These are phyloP conservation scores for Melanomma pulvis-pyrius DNA, from an alignment of 495 filamentous ascomycete species.

Conservation along the genomic window DNA sequence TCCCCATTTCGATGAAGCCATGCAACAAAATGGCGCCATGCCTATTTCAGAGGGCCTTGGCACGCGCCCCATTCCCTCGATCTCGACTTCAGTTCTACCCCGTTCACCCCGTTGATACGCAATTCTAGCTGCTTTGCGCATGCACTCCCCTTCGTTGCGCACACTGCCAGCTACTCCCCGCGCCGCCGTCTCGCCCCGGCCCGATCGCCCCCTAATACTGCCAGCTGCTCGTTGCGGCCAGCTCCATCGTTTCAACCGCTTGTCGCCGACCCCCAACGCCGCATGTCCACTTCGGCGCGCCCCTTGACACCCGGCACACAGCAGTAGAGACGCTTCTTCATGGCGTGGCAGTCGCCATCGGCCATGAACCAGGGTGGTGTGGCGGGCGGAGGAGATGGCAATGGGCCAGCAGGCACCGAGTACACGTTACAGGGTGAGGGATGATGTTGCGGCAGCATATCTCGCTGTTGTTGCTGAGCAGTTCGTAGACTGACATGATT, in stretches of 20 bases:
- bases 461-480: not conserved
- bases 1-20: too few relatives aligned
- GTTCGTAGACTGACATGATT: slow-evolving; percentile 26
- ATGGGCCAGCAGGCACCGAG: slow-evolving; percentile 69
- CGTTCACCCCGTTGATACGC: not conserved
- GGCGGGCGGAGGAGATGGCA: slow-evolving; percentile 36
- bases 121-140: not conserved
- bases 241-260: slow-evolving; percentile 25
- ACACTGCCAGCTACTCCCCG: not conserved
- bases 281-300: slow-evolving; percentile 29
- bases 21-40: too few relatives aligned
- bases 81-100: not conserved
- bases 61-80: slow-evolving; percentile 1
- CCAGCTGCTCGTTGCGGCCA: slow-evolving; percentile 36
- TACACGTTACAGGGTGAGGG: slow-evolving; percentile 93
- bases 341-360: slow-evolving; percentile 44
- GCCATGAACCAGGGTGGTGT: slow-evolving; percentile 40
- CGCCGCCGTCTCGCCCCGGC: slow-evolving; percentile 6
- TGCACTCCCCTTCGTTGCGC: not conserved
- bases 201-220: slow-evolving; percentile 22
- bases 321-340: slow-evolving; percentile 20
- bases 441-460: not conserved
- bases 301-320: slow-evolving; percentile 3
- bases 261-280: slow-evolving; percentile 7
- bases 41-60: too few relatives aligned